Evolutionary conservation across 23 red algal species (phyloP), one percentile per base, ranked within the genome.

Genomic region (Agarophyton chilense): DNA sequence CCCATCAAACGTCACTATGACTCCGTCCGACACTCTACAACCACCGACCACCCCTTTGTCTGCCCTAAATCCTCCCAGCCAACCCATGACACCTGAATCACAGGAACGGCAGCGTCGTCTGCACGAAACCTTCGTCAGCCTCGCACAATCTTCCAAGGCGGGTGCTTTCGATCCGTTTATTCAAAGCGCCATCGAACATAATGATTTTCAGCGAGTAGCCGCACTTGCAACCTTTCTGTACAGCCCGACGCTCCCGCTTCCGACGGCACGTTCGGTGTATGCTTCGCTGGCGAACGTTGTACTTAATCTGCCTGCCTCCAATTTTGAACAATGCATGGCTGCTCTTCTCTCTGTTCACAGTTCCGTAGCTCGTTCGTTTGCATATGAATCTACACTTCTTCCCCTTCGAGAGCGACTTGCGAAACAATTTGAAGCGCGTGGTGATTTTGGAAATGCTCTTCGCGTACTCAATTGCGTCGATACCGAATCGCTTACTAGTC

Each of bases 321-420:
- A 22, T 21, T 79, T 62, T 79, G 52, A 79, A 22, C 49, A 57
- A 26, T 49, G 44, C 46, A 52, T 52, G 43, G 13, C 10, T 45
- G 52, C 3, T 52, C 32, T 79, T 79, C 43, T 55, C 31, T 52
- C 49, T 8, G 26, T 79, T 22, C 74, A 54, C 10, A 2, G 33
- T 50, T 57, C 52, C 24, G 74, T 57, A 54, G 74, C 49, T 24
- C 46, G 74, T 77, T 49, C 68, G 21, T 77, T 88, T 46, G 72
- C 90, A 13, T 87, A 84, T 32, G 90, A 93, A 72, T 40, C 63
- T 61, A 54, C 47, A 29, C 45, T 93, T 21, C 73, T 65, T 70
- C 42, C 41, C 21, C 42, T 86, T 26, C 50, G 79, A 31, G 90
- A 85, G 33, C 57, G 75, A 18, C 60, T 85, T 33, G 32, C 90